Conservation (phyloP, 2,329 filamentous ascomycete species). For the Hypoxylon sp. region DNA sequence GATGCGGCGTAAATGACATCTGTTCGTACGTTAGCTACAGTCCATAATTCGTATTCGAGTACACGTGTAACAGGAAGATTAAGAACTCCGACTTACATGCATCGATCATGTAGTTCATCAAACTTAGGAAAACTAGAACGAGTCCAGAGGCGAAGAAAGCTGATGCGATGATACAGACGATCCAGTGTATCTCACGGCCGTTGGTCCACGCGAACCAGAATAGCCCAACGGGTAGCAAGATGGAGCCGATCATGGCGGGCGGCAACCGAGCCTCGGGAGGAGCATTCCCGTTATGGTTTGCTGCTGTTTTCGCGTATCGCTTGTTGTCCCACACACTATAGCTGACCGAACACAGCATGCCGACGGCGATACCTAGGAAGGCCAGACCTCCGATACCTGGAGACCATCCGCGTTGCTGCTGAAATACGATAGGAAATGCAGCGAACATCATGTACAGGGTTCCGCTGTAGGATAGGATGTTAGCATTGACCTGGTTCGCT, state of each 20-base stretch:
- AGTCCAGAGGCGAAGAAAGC: conserved; percentile 59
- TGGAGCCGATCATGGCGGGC: conserved; percentile 72
- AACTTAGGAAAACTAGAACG: conserved; percentile 70
- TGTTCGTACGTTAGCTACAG: conserved; percentile 38
- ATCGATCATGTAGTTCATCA: conserved; percentile 73
- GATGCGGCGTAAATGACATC: conserved; percentile 80
- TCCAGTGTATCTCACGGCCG: conserved; percentile 66
- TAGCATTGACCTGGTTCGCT: conserved; percentile 13
- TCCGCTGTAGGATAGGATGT: conserved; percentile 50
- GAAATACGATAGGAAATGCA: conserved; percentile 77
- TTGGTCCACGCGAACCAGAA: conserved; percentile 81
- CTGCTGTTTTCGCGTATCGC: conserved; percentile 64
- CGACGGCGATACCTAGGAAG: conserved; percentile 78
- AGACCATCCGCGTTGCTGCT: conserved; percentile 71
- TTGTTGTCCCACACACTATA: conserved; percentile 71
- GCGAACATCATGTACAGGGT: conserved; percentile 73
- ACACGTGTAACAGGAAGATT: not conserved
- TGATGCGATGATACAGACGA: conserved; percentile 60
- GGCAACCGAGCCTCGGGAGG: conserved; percentile 77
- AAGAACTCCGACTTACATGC: conserved; percentile 54
- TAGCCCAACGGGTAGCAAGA: conserved; percentile 74
- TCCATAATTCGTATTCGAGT: not conserved
- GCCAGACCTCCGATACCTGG: conserved; percentile 73
- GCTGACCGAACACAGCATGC: conserved; percentile 72
- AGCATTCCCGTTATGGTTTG: conserved; percentile 66